Evolutionary conservation across 78 protist genomes (phyloP).

Genomic region (Dictyostelium intermedium): DNA sequence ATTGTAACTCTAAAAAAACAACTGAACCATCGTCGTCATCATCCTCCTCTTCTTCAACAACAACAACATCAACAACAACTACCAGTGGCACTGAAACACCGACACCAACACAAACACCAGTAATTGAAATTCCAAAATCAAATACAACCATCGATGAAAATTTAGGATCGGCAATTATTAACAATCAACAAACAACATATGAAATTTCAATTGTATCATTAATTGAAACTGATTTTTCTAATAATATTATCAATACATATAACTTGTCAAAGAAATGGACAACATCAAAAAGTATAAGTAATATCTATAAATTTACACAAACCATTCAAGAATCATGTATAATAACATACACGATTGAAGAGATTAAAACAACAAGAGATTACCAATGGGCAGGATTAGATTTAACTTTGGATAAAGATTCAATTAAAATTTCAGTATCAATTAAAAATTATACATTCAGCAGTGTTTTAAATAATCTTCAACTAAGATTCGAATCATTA

Average conservation of each 20-base stretch:
- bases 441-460: not conserved
- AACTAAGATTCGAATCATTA: not conserved
- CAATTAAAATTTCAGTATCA: conserved; percentile 1
- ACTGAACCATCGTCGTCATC: not conserved
- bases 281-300: not conserved
- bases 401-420: not conserved
- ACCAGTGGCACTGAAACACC: not conserved
- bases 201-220: not conserved
- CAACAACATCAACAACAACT: not conserved
- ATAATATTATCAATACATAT: not conserved
- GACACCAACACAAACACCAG: not conserved
- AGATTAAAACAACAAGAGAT: not conserved
- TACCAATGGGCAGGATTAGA: conserved; percentile 29
- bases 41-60: no score
- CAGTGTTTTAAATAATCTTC: conserved; percentile 6
- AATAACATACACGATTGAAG: not conserved
- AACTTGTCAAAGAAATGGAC: not conserved
- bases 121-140: not conserved
- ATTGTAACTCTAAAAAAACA: not conserved
- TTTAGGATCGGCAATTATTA: not conserved
- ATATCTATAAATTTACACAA: not conserved
- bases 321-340: not conserved
- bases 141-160: not conserved
- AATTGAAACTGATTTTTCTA: not conserved
- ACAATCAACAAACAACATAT: conserved; percentile 3